phyloP scores from a whole-genome alignment of 805 yeast genomes.

The Monosporozyma yasuniensis region DNA sequence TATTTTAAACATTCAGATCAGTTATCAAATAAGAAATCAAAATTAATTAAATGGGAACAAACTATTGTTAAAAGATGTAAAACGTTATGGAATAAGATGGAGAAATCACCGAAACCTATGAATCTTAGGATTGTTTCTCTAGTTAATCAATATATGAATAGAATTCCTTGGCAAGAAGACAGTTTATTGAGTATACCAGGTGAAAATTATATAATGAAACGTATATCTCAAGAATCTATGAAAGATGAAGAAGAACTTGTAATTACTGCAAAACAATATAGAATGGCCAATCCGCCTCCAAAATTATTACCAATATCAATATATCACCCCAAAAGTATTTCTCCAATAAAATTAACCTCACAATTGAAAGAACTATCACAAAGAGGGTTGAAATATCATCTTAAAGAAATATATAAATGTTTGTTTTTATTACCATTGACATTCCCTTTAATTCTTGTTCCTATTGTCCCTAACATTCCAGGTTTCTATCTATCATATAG shows the following conservation, averaged over 20 bases:
- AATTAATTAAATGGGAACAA: conserved; percentile 33
- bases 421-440: conserved; percentile 64
- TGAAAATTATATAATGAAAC: conserved; percentile 41
- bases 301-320: conserved; percentile 33
- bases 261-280: conserved; percentile 14
- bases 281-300: conserved; percentile 4
- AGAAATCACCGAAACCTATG: conserved; percentile 42
- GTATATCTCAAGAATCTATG: conserved; percentile 9
- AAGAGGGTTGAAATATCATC: conserved; percentile 43
- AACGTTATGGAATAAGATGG: conserved; percentile 55
- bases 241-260: conserved; percentile 7
- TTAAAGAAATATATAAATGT: conserved; percentile 44
- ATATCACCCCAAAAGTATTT: conserved; percentile 41
- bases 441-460: conserved; percentile 70
- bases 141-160: conserved; percentile 45
- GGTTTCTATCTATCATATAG: conserved; percentile 80
- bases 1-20: conserved; percentile 52
- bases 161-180: conserved; percentile 74
- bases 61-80: conserved; percentile 42
- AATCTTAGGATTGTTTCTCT: conserved; percentile 51
- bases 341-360: conserved; percentile 21
- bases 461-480: conserved; percentile 86
- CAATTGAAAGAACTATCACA: conserved; percentile 39
- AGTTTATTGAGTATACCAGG: conserved; percentile 72
- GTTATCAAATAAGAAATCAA: conserved; percentile 30